Evolutionary conservation across 306 rosid species (phyloP).

Genomic region (Lathyrus aphaca): DNA sequence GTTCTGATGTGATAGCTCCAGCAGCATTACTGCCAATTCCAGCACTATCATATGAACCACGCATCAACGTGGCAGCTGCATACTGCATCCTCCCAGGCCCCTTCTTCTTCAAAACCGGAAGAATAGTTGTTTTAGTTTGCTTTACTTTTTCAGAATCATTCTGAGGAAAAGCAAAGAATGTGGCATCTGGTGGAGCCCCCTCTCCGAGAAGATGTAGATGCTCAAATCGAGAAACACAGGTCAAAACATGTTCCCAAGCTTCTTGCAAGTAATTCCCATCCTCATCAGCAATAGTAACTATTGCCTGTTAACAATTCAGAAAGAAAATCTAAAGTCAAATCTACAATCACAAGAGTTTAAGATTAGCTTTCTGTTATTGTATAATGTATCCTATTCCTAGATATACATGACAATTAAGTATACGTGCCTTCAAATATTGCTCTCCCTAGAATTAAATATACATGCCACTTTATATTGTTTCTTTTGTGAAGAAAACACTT

Average conservation of each 20-base stretch:
- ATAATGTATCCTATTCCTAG: constrained; percentile 10
- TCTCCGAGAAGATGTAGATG: constrained; percentile 99
- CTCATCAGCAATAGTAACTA: constrained; percentile 94
- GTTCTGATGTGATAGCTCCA: constrained; percentile 85
- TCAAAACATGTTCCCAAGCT: constrained; percentile 99
- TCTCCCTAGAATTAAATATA: background rate
- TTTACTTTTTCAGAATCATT: constrained; percentile 82
- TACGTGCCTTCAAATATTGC: constrained; percentile 16
- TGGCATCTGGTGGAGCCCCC: constrained; percentile 99
- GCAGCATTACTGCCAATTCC: constrained; percentile 89
- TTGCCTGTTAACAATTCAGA: constrained; percentile 62
- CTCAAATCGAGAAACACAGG: constrained; percentile 99
- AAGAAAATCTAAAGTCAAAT: constrained; percentile 43
- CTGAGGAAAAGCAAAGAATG: constrained; percentile 95
- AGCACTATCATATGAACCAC: constrained; percentile 98
- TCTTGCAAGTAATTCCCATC: constrained; percentile 99
- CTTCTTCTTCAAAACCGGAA: constrained; percentile 89
- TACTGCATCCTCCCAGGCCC: constrained; percentile 95
- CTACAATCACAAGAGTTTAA: constrained; percentile 27
- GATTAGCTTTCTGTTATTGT: constrained; percentile 27
- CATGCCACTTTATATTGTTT: background rate
- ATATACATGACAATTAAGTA: constrained; percentile 13
- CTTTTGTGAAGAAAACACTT: constrained; percentile 7
- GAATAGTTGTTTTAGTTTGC: constrained; percentile 78
- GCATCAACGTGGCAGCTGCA: constrained; percentile 86